Conservation (phyloP, 441 rosid genomes). For the Capsella rubella region DNA sequence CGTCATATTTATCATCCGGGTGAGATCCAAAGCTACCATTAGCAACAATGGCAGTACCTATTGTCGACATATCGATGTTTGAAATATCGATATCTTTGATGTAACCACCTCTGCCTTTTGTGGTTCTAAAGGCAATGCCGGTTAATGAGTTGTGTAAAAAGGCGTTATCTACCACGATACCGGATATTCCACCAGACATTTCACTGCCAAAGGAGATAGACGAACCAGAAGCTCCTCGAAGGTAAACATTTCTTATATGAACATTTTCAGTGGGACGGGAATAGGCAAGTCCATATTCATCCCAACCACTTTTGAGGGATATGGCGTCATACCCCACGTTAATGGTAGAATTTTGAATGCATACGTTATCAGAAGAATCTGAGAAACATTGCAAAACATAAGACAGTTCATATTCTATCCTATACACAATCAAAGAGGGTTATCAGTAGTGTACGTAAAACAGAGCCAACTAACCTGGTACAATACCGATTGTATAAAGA, state of each 20-base stretch:
- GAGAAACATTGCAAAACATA: conserved; percentile 16
- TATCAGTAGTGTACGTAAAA: background rate
- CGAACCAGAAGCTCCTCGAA: conserved; percentile 47
- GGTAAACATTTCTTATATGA: conserved; percentile 46
- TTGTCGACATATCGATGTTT: conserved; percentile 44
- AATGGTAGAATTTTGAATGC: conserved; percentile 55
- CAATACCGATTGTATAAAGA: conserved; percentile 46
- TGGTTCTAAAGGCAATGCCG: conserved; percentile 55
- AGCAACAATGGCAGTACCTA: conserved; percentile 43
- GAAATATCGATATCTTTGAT: conserved; percentile 50
- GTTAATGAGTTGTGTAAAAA: conserved; percentile 38
- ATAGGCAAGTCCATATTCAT: conserved; percentile 54
- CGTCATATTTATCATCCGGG: conserved; percentile 51
- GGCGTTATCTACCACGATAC: conserved; percentile 40
- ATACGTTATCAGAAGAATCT: conserved; percentile 57
- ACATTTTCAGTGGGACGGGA: conserved; percentile 45
- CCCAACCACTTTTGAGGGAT: conserved; percentile 63
- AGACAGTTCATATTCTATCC: background rate
- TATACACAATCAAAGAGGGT: background rate
- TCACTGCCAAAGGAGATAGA: conserved; percentile 57
- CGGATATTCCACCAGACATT: conserved; percentile 57
- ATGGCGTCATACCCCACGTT: conserved; percentile 53
- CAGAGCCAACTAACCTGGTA: conserved; percentile 45
- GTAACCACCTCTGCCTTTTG: conserved; percentile 55
- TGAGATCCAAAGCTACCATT: conserved; percentile 53